Evolutionary conservation across 768 basidiomycete genomes (phyloP), one percentile per base, ranked within the genome.

Genomic region (Amanita thiersii): DNA sequence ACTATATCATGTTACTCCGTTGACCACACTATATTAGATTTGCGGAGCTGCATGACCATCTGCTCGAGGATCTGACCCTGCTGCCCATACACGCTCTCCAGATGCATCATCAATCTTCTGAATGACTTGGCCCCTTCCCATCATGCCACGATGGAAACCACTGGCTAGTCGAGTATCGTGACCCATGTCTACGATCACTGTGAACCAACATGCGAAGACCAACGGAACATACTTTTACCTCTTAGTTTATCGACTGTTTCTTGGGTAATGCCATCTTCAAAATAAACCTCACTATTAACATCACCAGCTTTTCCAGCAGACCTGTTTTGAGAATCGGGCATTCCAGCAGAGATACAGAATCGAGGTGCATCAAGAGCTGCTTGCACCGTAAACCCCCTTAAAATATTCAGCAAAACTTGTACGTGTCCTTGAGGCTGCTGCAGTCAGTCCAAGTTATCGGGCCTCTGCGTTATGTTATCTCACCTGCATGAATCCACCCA

Each of bases 301-400:
- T 85, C 79, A 3, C 81, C 80, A 0, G 79, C 79, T 18, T 62
- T 58, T 6, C 67, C 68, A 6, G 65, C 60, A 21, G 66, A 58
- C 24, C 63, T 62, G 17, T 62, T 66, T 31, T 74, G 66, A 2
- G 72, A 54, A 47, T 84, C 79, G 0, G 87, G 84, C 43, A 71
- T 72, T 18, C 85, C 86, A 12, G 89, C 77, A 10, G 90, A 92
- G 44, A 98, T 97, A 56, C 93, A 98, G 66, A 98, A 96, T 10
- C 94, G 79, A 6, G 93, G 94, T 0, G 91, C 85, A 60, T 97
- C 94, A 26, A 99, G 75, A 10, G 92, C 87, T 2, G 87, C 79
- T 62, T 99, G 96, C 0, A 80, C 73, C 2, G 81, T 85, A 58
- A 79, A 88, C 2, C 93, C 93, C 34, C 91, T 76, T 19, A 97